Evolutionary conservation across 768 basidiomycete species (phyloP), one percentile per base, ranked within the genome.

Genomic region (Phlebiopsis gigantea): DNA sequence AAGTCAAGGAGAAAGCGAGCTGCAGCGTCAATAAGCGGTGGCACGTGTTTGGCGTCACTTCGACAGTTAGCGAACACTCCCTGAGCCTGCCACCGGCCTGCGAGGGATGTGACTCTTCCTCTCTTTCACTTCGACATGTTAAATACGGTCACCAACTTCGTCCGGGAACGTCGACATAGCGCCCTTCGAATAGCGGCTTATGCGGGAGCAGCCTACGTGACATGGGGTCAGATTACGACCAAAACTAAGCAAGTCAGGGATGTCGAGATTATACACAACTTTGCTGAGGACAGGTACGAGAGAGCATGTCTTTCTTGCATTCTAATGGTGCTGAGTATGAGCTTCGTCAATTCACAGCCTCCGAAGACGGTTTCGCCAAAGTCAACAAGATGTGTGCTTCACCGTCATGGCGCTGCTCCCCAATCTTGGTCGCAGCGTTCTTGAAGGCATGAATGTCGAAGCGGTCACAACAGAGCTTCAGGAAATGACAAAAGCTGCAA

Each of bases 391-490:
- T 64, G 77, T 82, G 22, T 82, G 86, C 6, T 95, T 83, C 65
- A 92, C 88, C 0, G 74, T 87, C 47, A 81, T 88, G 66, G 83
- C 87, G 0, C 76, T 87, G 41, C 69, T 90, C 17, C 84, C 86
- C 1, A 84, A 85, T 0, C 77, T 92, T 17, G 78, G 82, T 5
- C 72, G 78, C 14, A 82, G 85, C 58, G 75, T 93, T 12, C 70
- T 88, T n/a, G 73, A 76, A 22, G 81, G 80, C 28, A 87, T 93
- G 82, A 84, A 93, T 60, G 87, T 93, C 17, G 90, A 93, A 61
- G 74, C 74, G 0, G 70, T 90, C 12, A 90, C 86, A 0, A 68
- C 77, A 15, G 85, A 78, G 60, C 64, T 83, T 19, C 80, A 80
- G 63, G 68, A 73, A 12, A 68, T 71, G 60, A 80, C 74, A 53